Conservation (phyloP, 345 rosid genomes). For the sweet orange (Citrus sinensis) region DVS_A1.0 CM039169.1:22241501-22242000, state of each 20-base stretch:
- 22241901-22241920: conserved; percentile 99
- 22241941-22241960: conserved; percentile 97
- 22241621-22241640: not conserved
- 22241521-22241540: not conserved
- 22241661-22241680: not conserved
- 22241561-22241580: not conserved
- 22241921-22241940: conserved; percentile 75
- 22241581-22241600: not conserved
- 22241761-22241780: not conserved
- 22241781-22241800: not conserved
- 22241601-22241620: not conserved
- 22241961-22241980: conserved; percentile 85
- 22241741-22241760: not conserved
- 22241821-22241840: conserved; percentile 98
- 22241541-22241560: not conserved
- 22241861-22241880: conserved; percentile 98
- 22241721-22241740: not conserved
- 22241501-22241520: not conserved
- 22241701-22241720: not conserved
- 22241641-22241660: not conserved
- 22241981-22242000: conserved; percentile 9
- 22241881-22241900: conserved; percentile 91
- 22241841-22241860: conserved; percentile 99
- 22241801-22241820: conserved; percentile 66
- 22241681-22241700: not conserved